Conservation (phyloP, 768 basidiomycete genomes). For the Auriculariales sp. region DNA sequence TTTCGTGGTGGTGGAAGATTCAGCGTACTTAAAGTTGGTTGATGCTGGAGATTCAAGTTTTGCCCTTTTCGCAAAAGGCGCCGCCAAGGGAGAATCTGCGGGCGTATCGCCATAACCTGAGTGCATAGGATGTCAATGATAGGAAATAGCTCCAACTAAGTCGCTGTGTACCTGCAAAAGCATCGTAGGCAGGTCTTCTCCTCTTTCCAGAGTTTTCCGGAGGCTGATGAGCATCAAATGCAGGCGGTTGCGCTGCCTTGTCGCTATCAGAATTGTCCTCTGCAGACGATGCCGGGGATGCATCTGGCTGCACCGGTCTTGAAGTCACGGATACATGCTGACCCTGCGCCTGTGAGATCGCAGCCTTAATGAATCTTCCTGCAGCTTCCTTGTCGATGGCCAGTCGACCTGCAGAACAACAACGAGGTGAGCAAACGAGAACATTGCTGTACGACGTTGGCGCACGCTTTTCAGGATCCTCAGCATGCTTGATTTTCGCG, state of each 20-base stretch:
- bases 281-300: constrained; percentile 20
- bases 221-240: constrained; percentile 7
- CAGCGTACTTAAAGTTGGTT: not conserved
- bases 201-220: constrained; percentile 21
- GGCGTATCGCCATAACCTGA: constrained; percentile 7
- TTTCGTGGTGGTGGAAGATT: not conserved
- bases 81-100: not conserved
- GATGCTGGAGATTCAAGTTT: not conserved
- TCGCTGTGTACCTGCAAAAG: constrained; percentile 42
- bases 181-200: constrained; percentile 41
- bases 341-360: constrained; percentile 47
- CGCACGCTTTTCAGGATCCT: constrained; percentile 49
- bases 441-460: constrained; percentile 6
- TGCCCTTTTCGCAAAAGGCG: not conserved
- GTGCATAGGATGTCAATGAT: constrained; percentile 8
- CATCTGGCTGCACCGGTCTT: constrained; percentile 11
- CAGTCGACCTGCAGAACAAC: constrained; percentile 18
- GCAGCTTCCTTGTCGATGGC: constrained; percentile 71
- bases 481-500: constrained; percentile 63
- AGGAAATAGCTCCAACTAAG: not conserved
- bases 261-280: constrained; percentile 5
- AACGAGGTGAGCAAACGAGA: not conserved
- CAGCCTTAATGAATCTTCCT: constrained; percentile 69
- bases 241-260: not conserved
- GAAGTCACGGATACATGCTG: not conserved